phyloP scores from a whole-genome alignment of 23 red algal genomes.

The Cyanidium caldarium region DNA sequence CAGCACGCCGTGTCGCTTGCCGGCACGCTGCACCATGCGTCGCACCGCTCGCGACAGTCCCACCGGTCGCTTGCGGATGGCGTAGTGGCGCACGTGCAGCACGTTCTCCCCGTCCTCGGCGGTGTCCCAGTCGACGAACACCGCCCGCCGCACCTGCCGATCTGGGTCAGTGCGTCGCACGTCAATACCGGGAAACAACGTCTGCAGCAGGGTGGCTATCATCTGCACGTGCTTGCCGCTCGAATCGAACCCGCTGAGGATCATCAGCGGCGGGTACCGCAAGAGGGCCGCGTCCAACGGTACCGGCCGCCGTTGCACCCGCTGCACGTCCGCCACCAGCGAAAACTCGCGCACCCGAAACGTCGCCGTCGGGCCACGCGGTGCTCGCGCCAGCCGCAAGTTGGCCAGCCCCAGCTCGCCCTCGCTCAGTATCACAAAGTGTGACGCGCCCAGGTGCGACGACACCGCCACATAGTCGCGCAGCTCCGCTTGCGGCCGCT shows the following conservation, averaged over 20 bases:
- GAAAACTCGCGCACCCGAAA: constrained; percentile 61
- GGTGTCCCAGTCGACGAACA: constrained; percentile 47
- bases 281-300: constrained; percentile 21
- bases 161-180: constrained; percentile 4
- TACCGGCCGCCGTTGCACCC: constrained; percentile 38
- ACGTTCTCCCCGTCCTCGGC: not conserved
- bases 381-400: constrained; percentile 28
- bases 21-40: constrained; percentile 21
- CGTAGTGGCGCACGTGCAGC: constrained; percentile 59
- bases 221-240: constrained; percentile 4
- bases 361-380: constrained; percentile 70
- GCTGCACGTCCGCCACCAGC: constrained; percentile 44
- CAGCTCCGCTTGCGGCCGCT: constrained; percentile 32
- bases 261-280: constrained; percentile 56
- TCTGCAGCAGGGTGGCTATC: constrained; percentile 25
- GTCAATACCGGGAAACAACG: constrained; percentile 68
- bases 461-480: constrained; percentile 52
- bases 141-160: constrained; percentile 29
- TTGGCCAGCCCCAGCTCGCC: constrained; percentile 27
- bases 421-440: constrained; percentile 71
- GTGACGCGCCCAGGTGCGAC: constrained; percentile 38
- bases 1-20: not conserved
- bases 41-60: constrained; percentile 68
- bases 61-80: constrained; percentile 33
- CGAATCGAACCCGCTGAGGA: constrained; percentile 44